Base-by-base conservation (phyloP, 805 yeast species). In the Saccharomycopsis capsularis region DNA sequence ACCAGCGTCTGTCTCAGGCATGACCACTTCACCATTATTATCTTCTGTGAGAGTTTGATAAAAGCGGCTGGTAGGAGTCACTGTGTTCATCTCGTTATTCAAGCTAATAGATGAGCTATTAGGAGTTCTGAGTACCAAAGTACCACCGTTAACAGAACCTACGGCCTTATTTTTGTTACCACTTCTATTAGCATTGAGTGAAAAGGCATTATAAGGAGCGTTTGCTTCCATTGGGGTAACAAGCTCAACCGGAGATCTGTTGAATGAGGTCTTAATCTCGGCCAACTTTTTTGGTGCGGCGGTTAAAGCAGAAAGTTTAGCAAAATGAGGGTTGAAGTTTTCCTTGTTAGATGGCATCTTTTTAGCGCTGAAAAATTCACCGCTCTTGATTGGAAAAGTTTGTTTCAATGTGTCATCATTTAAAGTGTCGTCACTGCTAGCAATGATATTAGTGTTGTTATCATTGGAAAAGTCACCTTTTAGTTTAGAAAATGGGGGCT, bases 1-100 rank as follows among this genome's bases (percentile, higher is more conserved):
- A n/a, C 11, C 32, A 13, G 32, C 32, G 32, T n/a, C n/a, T n/a
- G n/a, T n/a, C n/a, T n/a, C n/a, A n/a, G n/a, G n/a, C n/a, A n/a
- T n/a, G n/a, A n/a, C n/a, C 11, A 27, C 13, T 13, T 27, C 32
- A 7, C 13, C 32, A 27, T 27, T 22, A 23, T 22, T 21, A 4
- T 45, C 43, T 21, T 13, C 29, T n/a, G 13, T 11, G n/a, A 34
- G 16, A 25, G 29, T 24, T 11, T 42, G 18, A 23, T 44, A 47
- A 24, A 47, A 47, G 21, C 49, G 25, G 18, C 37, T 19, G 32
- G 25, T 50, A 7, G 53, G 53, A 3, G 53, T 50, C n/a, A 46
- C 44, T 4, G 53, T 44, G 16, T 49, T 35, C 9, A 18, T n/a
- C 4, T 30, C 43, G 9, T 46, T 39, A 21, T 39, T n/a, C 23